A percentile compares a stretch with the other conserved stretches of the same genome.
Conservation (phyloP, 805 yeast species). For the Kodamaea laetipori region DNA sequence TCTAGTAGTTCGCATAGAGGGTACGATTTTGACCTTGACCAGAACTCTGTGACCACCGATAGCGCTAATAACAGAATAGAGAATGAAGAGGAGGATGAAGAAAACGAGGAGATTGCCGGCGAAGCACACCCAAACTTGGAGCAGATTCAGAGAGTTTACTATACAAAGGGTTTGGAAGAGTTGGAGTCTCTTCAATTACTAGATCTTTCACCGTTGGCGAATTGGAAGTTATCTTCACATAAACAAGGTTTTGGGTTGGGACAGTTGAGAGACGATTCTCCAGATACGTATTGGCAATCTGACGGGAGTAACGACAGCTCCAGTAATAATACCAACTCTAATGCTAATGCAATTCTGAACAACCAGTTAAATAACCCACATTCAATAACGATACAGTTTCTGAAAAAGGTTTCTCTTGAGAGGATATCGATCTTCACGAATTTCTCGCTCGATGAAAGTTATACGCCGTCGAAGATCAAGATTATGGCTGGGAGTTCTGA, state of each 20-base stretch:
- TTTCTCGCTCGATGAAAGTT: conserved; percentile 77
- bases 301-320: conserved; percentile 63
- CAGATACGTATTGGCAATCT: conserved; percentile 86
- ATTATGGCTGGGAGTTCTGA: conserved; percentile 74
- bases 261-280: conserved; percentile 73
- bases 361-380: conserved; percentile 71
- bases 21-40: conserved; percentile 20
- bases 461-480: conserved; percentile 76
- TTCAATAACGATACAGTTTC: conserved; percentile 71
- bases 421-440: conserved; percentile 73
- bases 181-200: conserved; percentile 60
- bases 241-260: conserved; percentile 73
- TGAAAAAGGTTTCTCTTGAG: conserved; percentile 70
- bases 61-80: conserved; percentile 7
- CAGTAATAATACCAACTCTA: conserved; percentile 17
- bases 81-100: conserved; percentile 15
- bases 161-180: conserved; percentile 51
- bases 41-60: conserved; percentile 12
- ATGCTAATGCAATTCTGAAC: conserved; percentile 27
- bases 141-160: conserved; percentile 43
- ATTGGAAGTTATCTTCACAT: conserved; percentile 79
- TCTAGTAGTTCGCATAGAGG: conserved; percentile 5
- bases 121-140: conserved; percentile 41
- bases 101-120: conserved; percentile 16
- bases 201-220: conserved; percentile 79